phyloP scores from a whole-genome alignment of 352 stramenopile genomes.

The Phytopythium helicoides region DNA sequence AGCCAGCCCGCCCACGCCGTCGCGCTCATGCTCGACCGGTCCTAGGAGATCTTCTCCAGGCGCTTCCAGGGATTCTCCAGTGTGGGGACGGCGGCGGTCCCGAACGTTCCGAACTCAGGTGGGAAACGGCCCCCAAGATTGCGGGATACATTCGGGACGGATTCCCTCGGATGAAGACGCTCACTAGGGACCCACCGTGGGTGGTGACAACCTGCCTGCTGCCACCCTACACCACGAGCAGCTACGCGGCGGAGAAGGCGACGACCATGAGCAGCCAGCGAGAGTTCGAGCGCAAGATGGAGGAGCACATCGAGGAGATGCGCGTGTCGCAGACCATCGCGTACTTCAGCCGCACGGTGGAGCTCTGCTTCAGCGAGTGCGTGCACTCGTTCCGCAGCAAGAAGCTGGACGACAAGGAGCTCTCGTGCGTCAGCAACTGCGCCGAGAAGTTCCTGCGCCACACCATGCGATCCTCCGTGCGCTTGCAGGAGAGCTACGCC shows the following conservation, averaged over 20 bases:
- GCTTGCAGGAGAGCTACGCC: conserved; percentile 86
- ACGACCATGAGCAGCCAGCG: conserved; percentile 67
- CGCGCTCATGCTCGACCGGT: conserved; percentile 68
- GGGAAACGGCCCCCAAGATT: neutral
- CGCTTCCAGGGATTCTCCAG: no score
- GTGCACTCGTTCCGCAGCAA: conserved; percentile 91
- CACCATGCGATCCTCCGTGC: conserved; percentile 88
- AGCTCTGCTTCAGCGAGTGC: conserved; percentile 88
- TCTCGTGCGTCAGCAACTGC: conserved; percentile 86
- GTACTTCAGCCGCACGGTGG: conserved; percentile 90
- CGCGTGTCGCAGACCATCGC: conserved; percentile 87
- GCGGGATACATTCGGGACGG: neutral
- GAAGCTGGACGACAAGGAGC: conserved; percentile 89
- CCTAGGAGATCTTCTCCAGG: no score
- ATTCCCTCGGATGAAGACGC: no score
- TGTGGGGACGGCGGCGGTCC: no score
- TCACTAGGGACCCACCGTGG: no score
- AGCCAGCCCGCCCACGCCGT: conserved; percentile 77
- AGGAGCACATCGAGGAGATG: conserved; percentile 90
- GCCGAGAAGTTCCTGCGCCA: conserved; percentile 90
- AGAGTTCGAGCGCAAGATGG: conserved; percentile 89
- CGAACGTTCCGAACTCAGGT: conserved; percentile 6
- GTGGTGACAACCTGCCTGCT: no score
- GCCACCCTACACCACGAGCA: neutral
- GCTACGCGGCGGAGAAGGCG: neutral